These are phyloP conservation scores for Amaranthus tricolor DNA, from an alignment of 179 eudicot species.

Conservation along the genomic window DNA sequence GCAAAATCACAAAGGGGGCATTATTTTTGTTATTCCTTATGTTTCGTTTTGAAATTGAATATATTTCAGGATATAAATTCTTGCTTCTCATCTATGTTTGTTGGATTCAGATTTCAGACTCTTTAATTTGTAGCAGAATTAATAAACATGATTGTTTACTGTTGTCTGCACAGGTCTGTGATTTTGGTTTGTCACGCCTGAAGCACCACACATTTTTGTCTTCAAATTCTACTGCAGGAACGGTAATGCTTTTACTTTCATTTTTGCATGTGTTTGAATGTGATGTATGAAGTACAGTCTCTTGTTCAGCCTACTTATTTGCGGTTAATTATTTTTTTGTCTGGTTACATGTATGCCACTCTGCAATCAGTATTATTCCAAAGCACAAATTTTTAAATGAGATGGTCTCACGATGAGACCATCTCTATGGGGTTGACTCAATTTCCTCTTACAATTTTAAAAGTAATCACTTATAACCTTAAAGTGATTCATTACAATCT, in stretches of 20 bases:
- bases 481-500: too few species aligned
- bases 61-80: too few species aligned
- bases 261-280: not conserved
- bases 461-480: too few species aligned
- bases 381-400: not conserved
- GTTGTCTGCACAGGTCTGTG: constrained; percentile 62
- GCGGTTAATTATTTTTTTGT: not conserved
- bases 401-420: too few species aligned
- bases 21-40: too few species aligned
- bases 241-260: constrained; percentile 45
- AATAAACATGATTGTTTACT: not conserved
- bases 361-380: not conserved
- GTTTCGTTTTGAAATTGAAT: too few species aligned
- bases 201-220: constrained; percentile 73
- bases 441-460: too few species aligned
- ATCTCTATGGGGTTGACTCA: too few species aligned
- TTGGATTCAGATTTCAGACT: not conserved
- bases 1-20: too few species aligned
- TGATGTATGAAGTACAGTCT: not conserved
- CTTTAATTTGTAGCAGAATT: not conserved
- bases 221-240: constrained; percentile 86
- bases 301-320: not conserved
- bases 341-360: not conserved
- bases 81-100: too few species aligned
- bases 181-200: constrained; percentile 82